Evolutionary conservation across 352 stramenopile species (phyloP).

Genomic region (Pythium phragmiticola): DNA sequence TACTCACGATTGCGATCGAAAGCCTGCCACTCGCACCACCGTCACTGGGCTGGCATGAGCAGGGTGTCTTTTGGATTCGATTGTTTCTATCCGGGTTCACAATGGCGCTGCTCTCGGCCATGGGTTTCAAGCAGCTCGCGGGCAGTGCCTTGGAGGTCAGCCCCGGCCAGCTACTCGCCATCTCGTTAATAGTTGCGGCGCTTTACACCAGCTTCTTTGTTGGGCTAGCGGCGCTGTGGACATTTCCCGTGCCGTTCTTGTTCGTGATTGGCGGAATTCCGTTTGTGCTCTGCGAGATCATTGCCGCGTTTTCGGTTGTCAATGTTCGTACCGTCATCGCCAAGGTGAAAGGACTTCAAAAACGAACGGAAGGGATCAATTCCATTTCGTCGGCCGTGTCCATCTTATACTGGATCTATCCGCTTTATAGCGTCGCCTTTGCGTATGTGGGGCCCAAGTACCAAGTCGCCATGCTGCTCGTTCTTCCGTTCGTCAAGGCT

Average conservation of each 20-base stretch:
- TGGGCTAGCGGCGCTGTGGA: constrained; percentile 3
- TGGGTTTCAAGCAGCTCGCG: neutral
- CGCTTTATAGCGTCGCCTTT: constrained; percentile 6
- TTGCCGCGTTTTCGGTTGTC: neutral
- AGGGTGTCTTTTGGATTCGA: constrained; percentile 11
- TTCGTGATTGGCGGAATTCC: neutral
- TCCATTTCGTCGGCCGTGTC: neutral
- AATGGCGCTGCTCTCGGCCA: neutral
- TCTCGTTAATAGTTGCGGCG: neutral
- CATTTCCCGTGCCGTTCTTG: constrained; percentile 15
- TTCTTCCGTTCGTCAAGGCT: constrained; percentile 12
- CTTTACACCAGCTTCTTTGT: neutral
- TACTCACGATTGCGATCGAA: constrained; percentile 8
- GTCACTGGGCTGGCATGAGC: neutral
- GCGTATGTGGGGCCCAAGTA: neutral
- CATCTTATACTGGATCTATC: constrained; percentile 6
- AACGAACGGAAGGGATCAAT: neutral
- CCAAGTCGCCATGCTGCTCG: constrained; percentile 4
- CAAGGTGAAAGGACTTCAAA: neutral
- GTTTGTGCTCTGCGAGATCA: constrained; percentile 1
- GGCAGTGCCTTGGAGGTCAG: neutral
- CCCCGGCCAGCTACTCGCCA: neutral
- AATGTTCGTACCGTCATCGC: neutral
- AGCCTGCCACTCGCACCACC: constrained; percentile 5
- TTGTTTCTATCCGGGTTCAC: neutral